phyloP scores from a whole-genome alignment of 768 basidiomycete species.

The Rubroboletus satanas region DNA sequence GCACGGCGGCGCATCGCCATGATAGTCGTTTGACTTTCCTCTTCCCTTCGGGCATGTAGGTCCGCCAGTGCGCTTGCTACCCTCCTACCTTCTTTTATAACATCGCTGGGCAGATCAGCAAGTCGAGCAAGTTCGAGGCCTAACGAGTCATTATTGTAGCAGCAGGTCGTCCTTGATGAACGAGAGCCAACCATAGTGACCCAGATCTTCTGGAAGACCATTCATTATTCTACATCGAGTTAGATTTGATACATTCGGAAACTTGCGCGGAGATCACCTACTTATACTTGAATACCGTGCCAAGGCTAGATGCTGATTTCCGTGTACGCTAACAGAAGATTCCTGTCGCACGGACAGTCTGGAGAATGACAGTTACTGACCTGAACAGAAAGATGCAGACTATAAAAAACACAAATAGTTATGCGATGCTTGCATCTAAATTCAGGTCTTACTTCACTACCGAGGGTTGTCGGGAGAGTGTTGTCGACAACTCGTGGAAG shows the following conservation, averaged over 20 bases:
- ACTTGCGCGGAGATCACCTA: conserved; percentile 22
- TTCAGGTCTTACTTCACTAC: conserved; percentile 64
- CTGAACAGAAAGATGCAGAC: conserved; percentile 80
- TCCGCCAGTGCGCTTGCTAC: conserved; percentile 59
- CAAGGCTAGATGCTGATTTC: conserved; percentile 53
- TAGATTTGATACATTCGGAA: neutral
- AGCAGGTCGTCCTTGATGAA: neutral
- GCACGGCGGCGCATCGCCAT: conserved; percentile 62
- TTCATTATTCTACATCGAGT: conserved; percentile 59
- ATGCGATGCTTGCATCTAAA: neutral
- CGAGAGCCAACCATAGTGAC: conserved; percentile 64
- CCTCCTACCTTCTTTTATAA: conserved; percentile 58
- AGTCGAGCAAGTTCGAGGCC: conserved; percentile 87
- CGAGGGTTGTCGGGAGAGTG: conserved; percentile 71
- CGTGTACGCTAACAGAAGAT: conserved; percentile 45
- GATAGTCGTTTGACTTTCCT: conserved; percentile 58
- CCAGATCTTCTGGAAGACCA: conserved; percentile 55
- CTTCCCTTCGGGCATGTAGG: conserved; percentile 52
- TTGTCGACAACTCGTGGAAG: conserved; percentile 74
- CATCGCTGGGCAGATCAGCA: conserved; percentile 76
- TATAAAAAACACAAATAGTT: conserved; percentile 27
- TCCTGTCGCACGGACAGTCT: neutral
- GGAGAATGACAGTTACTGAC: conserved; percentile 34
- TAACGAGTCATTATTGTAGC: conserved; percentile 29
- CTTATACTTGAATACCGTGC: conserved; percentile 79